Percentiles rank a stretch among this genome's conserved stretches.
Evolutionary conservation across 192 early-diverging fungal genomes (phyloP).

Genomic region (Ambispora gerdemannii): DNA sequence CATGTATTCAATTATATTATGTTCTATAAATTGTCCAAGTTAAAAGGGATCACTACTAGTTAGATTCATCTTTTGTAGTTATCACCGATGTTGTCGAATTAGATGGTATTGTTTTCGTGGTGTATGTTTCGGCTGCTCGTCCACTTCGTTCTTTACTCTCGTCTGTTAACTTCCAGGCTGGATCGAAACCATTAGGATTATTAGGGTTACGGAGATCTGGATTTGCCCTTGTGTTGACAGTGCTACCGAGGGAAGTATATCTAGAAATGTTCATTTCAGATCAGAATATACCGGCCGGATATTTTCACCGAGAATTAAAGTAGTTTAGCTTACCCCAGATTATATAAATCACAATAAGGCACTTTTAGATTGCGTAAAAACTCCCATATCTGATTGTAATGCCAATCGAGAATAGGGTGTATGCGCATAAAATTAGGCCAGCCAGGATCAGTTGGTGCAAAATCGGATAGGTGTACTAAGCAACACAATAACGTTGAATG

Average conservation of each 20-base stretch:
- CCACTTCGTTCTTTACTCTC: constrained; percentile 66
- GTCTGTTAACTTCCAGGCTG: constrained; percentile 60
- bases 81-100: no score
- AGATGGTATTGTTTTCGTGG: no score
- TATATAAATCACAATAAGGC: constrained; percentile 87
- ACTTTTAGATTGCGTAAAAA: constrained; percentile 62
- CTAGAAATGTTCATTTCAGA: constrained; percentile 38
- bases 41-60: no score
- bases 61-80: no score
- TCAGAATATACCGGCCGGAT: background rate
- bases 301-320: no score
- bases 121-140: constrained; percentile 32
- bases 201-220: constrained; percentile 50
- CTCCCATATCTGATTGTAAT: constrained; percentile 81
- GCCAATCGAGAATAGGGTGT: constrained; percentile 90
- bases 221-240: constrained; percentile 80
- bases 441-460: constrained; percentile 73
- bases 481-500: background rate
- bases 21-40: no score
- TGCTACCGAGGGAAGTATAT: constrained; percentile 90
- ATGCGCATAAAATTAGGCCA: constrained; percentile 92
- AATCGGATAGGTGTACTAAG: constrained; percentile 50
- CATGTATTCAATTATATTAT: no score
- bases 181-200: constrained; percentile 49
- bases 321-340: constrained; percentile 63